Conservation (phyloP, 306 rosid species). For the Lablab purpureus region DNA sequence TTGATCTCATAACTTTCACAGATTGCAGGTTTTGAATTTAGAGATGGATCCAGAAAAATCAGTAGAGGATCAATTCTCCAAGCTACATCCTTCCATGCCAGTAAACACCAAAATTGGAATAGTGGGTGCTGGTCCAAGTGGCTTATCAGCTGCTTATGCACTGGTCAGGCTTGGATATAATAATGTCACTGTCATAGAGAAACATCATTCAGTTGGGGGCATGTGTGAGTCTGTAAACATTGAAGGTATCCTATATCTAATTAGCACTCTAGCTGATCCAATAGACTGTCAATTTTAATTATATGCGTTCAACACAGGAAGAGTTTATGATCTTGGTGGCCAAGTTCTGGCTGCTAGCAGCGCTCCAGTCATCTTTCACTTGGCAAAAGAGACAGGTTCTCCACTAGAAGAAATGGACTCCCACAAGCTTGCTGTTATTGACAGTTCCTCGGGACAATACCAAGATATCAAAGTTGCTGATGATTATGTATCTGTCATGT, state of each 20-base stretch:
- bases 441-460: conserved; percentile 66
- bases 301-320: conserved; percentile 53
- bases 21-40: conserved; percentile 26
- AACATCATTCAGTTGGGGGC: conserved; percentile 84
- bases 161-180: conserved; percentile 80
- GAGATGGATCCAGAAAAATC: conserved; percentile 71
- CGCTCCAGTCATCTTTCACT: conserved; percentile 85
- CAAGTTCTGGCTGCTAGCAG: conserved; percentile 97
- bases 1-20: conserved; percentile 25
- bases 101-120: conserved; percentile 79
- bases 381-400: conserved; percentile 81
- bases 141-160: conserved; percentile 93
- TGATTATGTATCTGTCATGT: conserved; percentile 82
- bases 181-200: conserved; percentile 77
- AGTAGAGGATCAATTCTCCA: conserved; percentile 74
- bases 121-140: conserved; percentile 94
- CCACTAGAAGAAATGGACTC: conserved; percentile 89
- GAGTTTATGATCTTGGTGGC: conserved; percentile 90
- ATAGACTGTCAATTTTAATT: conserved; percentile 19
- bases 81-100: conserved; percentile 80
- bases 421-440: conserved; percentile 90
- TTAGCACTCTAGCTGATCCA: neutral
- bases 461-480: conserved; percentile 85
- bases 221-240: conserved; percentile 93
- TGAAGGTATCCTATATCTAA: conserved; percentile 62